Evolutionary conservation across 1,139 yeast genomes (phyloP).

Genomic region (Suhomyces choctaworum): DNA sequence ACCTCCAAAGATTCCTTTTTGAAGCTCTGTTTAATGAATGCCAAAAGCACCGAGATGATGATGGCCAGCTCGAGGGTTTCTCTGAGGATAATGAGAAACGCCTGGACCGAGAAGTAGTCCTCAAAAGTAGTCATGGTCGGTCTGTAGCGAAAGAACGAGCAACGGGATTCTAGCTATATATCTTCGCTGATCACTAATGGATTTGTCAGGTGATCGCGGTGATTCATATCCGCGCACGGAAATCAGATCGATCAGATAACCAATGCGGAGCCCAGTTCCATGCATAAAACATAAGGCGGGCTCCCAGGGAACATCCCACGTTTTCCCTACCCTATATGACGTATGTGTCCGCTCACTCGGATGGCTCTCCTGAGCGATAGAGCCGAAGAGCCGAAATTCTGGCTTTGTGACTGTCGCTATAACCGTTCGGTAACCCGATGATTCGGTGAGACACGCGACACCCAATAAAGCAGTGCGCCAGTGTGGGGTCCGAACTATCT

Average conservation of each 20-base stretch:
- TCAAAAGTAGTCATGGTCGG: conserved; percentile 25
- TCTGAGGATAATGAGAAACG: conserved; percentile 45
- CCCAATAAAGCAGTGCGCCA: too few species aligned
- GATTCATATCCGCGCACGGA: conserved; percentile 5
- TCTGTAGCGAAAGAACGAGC: neutral
- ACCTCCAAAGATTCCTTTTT: conserved; percentile 2
- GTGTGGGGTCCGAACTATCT: too few species aligned
- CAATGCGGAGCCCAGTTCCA: neutral
- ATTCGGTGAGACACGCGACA: too few species aligned
- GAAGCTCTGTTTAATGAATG: conserved; percentile 43
- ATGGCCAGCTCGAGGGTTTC: conserved; percentile 50
- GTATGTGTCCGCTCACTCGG: too few species aligned
- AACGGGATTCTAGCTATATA: neutral
- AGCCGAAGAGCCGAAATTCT: too few species aligned
- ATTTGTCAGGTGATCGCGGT: neutral
- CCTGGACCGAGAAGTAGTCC: conserved; percentile 46
- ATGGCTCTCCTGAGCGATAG: too few species aligned
- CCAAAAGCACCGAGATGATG: conserved; percentile 45
- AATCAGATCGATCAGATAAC: conserved; percentile 9
- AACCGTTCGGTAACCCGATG: too few species aligned
- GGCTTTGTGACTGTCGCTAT: too few species aligned
- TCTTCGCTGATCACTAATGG: conserved; percentile 1
- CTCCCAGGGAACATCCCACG: too few species aligned
- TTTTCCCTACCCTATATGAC: too few species aligned
- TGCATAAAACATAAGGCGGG: too few species aligned